Evolutionary conservation across 768 basidiomycete genomes (phyloP).

Genomic region (Leccinum boreale): DNA sequence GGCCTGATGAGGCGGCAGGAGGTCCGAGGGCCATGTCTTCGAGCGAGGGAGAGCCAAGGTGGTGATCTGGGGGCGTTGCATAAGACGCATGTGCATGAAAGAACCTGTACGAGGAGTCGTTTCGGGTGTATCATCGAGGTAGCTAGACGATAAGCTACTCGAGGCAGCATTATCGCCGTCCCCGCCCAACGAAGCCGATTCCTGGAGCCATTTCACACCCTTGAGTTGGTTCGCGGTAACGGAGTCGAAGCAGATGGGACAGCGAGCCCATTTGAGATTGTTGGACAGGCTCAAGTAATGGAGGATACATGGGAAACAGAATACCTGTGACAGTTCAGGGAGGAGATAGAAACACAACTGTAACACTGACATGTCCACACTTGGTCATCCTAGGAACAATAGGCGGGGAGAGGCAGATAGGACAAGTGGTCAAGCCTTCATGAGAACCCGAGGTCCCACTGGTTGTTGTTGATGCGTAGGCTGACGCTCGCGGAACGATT

Average conservation of each 20-base stretch:
- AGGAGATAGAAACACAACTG: not conserved
- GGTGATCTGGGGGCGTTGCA: constrained; percentile 91
- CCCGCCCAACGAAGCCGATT: constrained; percentile 34
- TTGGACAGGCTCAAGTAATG: constrained; percentile 86
- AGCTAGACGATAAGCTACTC: constrained; percentile 46
- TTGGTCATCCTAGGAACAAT: constrained; percentile 92
- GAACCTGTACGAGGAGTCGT: constrained; percentile 51
- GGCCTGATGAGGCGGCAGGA: constrained; percentile 86
- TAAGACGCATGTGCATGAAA: constrained; percentile 77
- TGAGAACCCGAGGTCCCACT: constrained; percentile 41
- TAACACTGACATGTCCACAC: constrained; percentile 86
- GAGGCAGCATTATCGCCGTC: constrained; percentile 21
- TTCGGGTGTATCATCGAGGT: constrained; percentile 34
- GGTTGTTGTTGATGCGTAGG: constrained; percentile 61
- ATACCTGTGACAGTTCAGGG: constrained; percentile 56
- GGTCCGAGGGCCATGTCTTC: constrained; percentile 89
- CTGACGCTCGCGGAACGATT: constrained; percentile 81
- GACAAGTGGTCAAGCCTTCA: constrained; percentile 75
- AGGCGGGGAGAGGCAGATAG: constrained; percentile 92
- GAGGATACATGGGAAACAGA: constrained; percentile 91
- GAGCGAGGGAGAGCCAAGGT: constrained; percentile 94
- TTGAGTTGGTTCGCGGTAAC: constrained; percentile 89
- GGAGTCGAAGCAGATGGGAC: constrained; percentile 96
- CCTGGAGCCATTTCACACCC: constrained; percentile 86
- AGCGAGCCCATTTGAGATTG: constrained; percentile 81